phyloP scores from a whole-genome alignment of 2,329 filamentous ascomycete species.

The Stylonectria norvegica region DNA sequence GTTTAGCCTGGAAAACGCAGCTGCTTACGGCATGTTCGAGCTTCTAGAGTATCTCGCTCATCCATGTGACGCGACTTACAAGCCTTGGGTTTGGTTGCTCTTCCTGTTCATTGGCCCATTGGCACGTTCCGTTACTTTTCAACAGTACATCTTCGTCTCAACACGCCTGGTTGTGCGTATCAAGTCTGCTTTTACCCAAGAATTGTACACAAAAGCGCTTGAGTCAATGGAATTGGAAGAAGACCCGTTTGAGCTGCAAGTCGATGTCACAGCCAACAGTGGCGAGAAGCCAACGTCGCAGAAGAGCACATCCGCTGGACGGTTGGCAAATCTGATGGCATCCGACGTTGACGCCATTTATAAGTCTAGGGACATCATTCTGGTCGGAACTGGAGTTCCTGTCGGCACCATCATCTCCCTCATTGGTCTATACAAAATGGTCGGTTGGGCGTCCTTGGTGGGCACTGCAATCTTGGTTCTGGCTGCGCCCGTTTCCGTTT shows the following conservation, averaged over 20 bases:
- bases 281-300: slow-evolving; percentile 27
- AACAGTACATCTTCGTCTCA: slow-evolving; percentile 56
- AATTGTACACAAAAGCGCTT: slow-evolving; percentile 55
- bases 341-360: slow-evolving; percentile 56
- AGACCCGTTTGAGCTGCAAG: slow-evolving; percentile 41
- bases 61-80: slow-evolving; percentile 42
- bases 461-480: slow-evolving; percentile 47
- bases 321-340: slow-evolving; percentile 55
- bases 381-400: slow-evolving; percentile 44
- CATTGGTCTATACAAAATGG: slow-evolving; percentile 51
- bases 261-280: slow-evolving; percentile 23
- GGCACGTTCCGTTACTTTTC: slow-evolving; percentile 47
- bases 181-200: slow-evolving; percentile 55
- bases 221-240: slow-evolving; percentile 55
- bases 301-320: slow-evolving; percentile 45
- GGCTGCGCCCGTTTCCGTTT: slow-evolving; percentile 47
- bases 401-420: slow-evolving; percentile 46
- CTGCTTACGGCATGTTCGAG: slow-evolving; percentile 52
- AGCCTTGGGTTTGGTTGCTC: slow-evolving; percentile 52
- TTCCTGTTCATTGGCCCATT: slow-evolving; percentile 51
- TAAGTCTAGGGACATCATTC: slow-evolving; percentile 48
- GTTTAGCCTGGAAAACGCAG: slow-evolving; percentile 46
- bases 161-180: slow-evolving; percentile 55
- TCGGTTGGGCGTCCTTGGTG: slow-evolving; percentile 54
- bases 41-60: slow-evolving; percentile 49